Base-by-base conservation (phyloP, 2,329 filamentous ascomycete genomes). In the Phialemonium atrogriseum region DNA sequence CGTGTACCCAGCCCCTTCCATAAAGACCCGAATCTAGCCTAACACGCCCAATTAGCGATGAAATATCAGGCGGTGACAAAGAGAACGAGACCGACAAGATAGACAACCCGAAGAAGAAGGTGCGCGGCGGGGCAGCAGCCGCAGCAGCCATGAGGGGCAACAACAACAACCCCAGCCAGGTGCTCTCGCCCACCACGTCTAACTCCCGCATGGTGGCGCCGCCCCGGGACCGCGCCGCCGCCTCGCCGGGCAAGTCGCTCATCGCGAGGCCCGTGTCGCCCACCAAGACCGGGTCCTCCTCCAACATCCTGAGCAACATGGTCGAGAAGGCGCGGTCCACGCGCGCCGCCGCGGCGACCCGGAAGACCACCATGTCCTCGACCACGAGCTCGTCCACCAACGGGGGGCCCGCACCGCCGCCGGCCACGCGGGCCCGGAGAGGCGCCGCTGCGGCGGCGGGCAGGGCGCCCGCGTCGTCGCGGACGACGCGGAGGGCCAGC, bases 121-220 rank as follows among this genome's bases (percentile, higher is more conserved):
- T 62, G 11, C 70, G 66, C 26, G 66, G 59, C 24, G 55, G 58
- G 9, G 55, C 58, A 34, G 64, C 58, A 13, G 60, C 59, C 36
- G 64, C 59, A 16, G 40, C 55, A 15, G 14, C 19, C 6, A 24
- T 14, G 4, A 30, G 28, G 17, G n/a, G n/a, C n/a, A 12, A 13
- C 39, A 46, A 58, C 43, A 49, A 64, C 40, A 47, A 62, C 42
- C 55, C 73, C 39, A 59, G 68, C 30, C 68, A 81, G 53, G 71
- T 93, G 22, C 66, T 94, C 3, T 94, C 87, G 2, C 86, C 86
- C 2, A 81, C 84, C 32, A 88, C 84, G 0, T 80, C 81, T 36
- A 94, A 94, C 50, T 82, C 83, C 5, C 77, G 84, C 31, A 68
- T 82, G 11, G 62, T 30, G 10, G 13, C 17, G 3, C 28, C 73